phyloP scores from a whole-genome alignment of 148 eudicot genomes.

The Camellia lanceoleosa region DNA sequence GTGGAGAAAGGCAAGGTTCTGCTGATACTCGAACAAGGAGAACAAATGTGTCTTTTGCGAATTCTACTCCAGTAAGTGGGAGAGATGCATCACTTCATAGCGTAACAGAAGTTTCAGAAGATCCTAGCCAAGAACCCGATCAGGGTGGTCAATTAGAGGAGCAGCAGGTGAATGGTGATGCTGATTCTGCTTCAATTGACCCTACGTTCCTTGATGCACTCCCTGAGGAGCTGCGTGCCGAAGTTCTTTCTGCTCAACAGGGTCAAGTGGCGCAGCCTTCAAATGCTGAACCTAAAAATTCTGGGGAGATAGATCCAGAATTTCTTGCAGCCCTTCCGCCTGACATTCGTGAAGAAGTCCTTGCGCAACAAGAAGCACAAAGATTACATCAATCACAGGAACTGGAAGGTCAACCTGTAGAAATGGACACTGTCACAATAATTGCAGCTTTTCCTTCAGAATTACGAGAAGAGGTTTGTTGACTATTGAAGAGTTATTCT shows the following conservation, averaged over 20 bases:
- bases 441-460: conserved; percentile 98
- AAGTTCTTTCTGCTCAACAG: conserved; percentile 90
- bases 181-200: conserved; percentile 78
- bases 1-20: conserved; percentile 80
- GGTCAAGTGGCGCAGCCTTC: conserved; percentile 68
- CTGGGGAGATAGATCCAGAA: conserved; percentile 94
- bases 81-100: conserved; percentile 81
- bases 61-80: conserved; percentile 40
- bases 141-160: conserved; percentile 48
- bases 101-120: conserved; percentile 82
- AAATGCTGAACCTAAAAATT: conserved; percentile 64
- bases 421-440: conserved; percentile 97
- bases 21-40: conserved; percentile 69
- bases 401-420: conserved; percentile 96
- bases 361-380: conserved; percentile 94
- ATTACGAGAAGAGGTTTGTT: conserved; percentile 82
- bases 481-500: not conserved
- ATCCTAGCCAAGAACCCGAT: conserved; percentile 66
- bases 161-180: conserved; percentile 51
- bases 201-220: conserved; percentile 97
- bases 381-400: conserved; percentile 87
- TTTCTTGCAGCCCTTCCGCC: conserved; percentile 99
- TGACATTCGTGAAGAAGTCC: conserved; percentile 92
- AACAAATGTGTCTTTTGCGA: conserved; percentile 55
- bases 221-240: conserved; percentile 96